Percentiles rank a stretch among this genome's conserved stretches.
These are phyloP conservation scores for Chalciporus sp. DNA, from an alignment of 1,284 basidiomycete genomes.

Conservation along the genomic window DNA sequence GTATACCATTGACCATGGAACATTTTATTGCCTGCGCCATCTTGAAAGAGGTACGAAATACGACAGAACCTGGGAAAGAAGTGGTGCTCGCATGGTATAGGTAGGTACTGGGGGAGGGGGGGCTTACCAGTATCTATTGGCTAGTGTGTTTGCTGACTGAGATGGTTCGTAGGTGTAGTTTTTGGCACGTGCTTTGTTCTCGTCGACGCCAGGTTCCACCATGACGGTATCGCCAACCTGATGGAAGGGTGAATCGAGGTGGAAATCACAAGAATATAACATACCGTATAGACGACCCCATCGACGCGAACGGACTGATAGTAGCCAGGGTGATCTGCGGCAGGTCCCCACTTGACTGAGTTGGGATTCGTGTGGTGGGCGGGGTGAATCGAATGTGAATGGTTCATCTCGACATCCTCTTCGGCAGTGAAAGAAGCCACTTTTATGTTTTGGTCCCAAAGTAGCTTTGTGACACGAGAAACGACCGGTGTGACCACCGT, in stretches of 20 bases:
- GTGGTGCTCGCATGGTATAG: background rate
- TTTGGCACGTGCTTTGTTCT: constrained; percentile 38
- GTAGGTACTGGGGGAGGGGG: background rate
- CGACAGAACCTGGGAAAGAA: constrained; percentile 55
- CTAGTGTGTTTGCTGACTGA: constrained; percentile 47
- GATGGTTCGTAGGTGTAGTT: constrained; percentile 39
- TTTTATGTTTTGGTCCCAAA: constrained; percentile 49
- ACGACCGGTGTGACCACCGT: constrained; percentile 57
- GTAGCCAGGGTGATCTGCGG: constrained; percentile 30
- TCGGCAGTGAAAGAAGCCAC: constrained; percentile 35
- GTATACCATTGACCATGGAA: constrained; percentile 69
- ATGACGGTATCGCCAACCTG: constrained; percentile 65
- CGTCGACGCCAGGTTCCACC: constrained; percentile 54
- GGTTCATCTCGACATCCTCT: constrained; percentile 30
- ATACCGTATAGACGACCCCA: constrained; percentile 53
- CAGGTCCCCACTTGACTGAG: constrained; percentile 51
- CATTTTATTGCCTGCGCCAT: constrained; percentile 40
- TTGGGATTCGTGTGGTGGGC: constrained; percentile 49
- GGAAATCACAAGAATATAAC: constrained; percentile 17
- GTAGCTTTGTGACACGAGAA: constrained; percentile 44
- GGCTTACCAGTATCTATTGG: constrained; percentile 55
- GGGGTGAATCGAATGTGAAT: constrained; percentile 21
- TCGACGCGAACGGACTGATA: constrained; percentile 55
- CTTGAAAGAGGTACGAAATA: constrained; percentile 61
- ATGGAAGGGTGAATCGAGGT: constrained; percentile 3